Base-by-base conservation (phyloP, 805 yeast genomes). In the Teunomyces lycoperdinae region DNA sequence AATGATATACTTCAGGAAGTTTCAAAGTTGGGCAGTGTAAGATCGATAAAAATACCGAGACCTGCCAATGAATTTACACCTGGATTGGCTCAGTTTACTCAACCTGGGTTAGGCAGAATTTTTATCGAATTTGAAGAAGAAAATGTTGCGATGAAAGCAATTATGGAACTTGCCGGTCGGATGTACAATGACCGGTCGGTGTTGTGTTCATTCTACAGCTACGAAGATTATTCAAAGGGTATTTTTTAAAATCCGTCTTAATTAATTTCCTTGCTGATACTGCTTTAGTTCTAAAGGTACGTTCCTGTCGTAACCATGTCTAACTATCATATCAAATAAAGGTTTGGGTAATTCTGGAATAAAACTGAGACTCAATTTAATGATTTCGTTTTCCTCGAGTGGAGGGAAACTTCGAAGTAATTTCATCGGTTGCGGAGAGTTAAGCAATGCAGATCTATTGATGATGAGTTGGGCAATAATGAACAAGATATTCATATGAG, bases 401-500 rank as follows among this genome's bases (percentile, higher is more conserved):
- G 69, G 69, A 0, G 96, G 96, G 52, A 89, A 81, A 48, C 81
- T 85, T 46, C 96, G 70, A 44, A 90, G 65, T 14, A 87, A 62
- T 38, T 81, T 73, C 89, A 89, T 89, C 9, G 97, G 97, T 53
- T 77, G 85, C 26, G 63, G 66, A 7, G 85, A 74, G 11, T 68
- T 68, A 47, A 91, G 63, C n/a, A 90, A 68, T 28, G 75, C 67
- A 8, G 82, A 77, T 48, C 97, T 71, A 50, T 86, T 83, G 36
- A 85, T 71, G 4, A 87, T 81, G 17, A 90, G 68, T 61, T 88
- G 96, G 1, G 97, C 92, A 7, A 89, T 88, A 2, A 90, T 81
- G 55, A 89, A 86, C 33, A 91, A 70, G 27, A 91, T 78, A 66
- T 91, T 90, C 83, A 89, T 77, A 59, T 91, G 96, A 14, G 87